Base-by-base conservation (phyloP, 805 yeast genomes). In the Kluyveromyces siamensis region DNA sequence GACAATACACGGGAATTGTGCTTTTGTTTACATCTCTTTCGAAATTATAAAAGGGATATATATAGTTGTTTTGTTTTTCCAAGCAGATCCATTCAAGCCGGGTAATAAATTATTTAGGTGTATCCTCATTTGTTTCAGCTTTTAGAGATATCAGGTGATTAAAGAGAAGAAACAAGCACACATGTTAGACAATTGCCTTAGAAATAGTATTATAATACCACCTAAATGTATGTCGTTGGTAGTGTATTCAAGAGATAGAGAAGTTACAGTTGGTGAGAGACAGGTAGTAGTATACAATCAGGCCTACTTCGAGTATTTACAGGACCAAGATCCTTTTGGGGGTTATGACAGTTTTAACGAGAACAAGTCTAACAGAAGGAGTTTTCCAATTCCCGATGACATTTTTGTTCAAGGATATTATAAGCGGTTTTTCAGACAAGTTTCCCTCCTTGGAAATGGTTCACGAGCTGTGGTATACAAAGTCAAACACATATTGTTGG, bases 351-450 rank as follows among this genome's bases (percentile, higher is more conserved):
- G 16, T 17, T 18, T n/a, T 13, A 33, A 17, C 4, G 6, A 25
- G 14, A 30, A 8, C 14, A 10, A 30, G 14, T 30, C 35, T 11
- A 30, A 10, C 35, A 36, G 38, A 17, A 27, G 45, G 16, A 36
- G 33, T 13, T 43, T 38, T 9, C 6, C 39, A n/a, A 62, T 78
- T 3, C 82, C 84, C 1, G 65, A 68, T 9, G 73, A 74, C 8
- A 72, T 89, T 3, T 86, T 87, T 59, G 83, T 85, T 44, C 95
- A 84, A 52, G 96, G 95, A 2, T 89, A 89, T 61, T 89, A 83
- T 56, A 71, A 74, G 18, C 79, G 81, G 49, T 84, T 89, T 61
- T 89, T 89, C 67, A 73, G 71, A 39, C 75, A 78, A 33, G 66
- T 81, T 13, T 73, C 78, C 1, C 67, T 76, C 2, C 66, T 89